Evolutionary conservation across 805 yeast genomes (phyloP), one percentile per base, ranked within the genome.

Genomic region (Metschnikowia baotianmanensis): DNA sequence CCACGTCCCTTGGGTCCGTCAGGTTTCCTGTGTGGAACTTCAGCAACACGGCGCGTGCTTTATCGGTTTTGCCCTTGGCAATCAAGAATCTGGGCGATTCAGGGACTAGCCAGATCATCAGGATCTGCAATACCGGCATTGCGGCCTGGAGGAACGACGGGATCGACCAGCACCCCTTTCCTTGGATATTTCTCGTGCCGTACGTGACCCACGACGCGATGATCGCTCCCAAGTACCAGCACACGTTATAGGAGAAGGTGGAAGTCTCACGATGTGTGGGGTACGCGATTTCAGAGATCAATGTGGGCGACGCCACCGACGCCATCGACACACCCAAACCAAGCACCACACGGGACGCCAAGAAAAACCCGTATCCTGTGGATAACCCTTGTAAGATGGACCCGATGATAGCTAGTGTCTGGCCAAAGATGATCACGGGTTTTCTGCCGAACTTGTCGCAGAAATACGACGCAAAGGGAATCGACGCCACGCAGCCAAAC

Each of bases 191-290:
- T 37, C 65, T 57, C 13, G 77, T 63, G 52, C 79, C 81, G 47
- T 63, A 74, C 3, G 77, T 64, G 36, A 69, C 67, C 75, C 77
- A 71, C 19, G 77, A 74, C 6, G 80, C 76, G 33, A 76, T 55
- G 40, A 74, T 53, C n/a, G 78, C 77, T 31, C 82, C 82, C 27
- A 74, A 51, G 49, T 72, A 74, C 80, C 78, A 75, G 45, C 70
- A 68, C 15, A 71, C 65, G 55, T 76, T 77, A 59, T 67, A 77
- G 40, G 69, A 58, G n/a, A 77, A 64, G 3, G 54, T 56, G 17
- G 43, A 24, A 3, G 56, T 45, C 18, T 62, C 68, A 47, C 69
- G 53, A 21, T 55, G 48, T 11, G 58, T 52, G 17, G 82, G 82
- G 49, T 61, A 76, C 2, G 80, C 58, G 16, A 76, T 46, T 50